phyloP scores from a whole-genome alignment of 2,329 filamentous ascomycete species.

The Monosporascus sp. region DNA sequence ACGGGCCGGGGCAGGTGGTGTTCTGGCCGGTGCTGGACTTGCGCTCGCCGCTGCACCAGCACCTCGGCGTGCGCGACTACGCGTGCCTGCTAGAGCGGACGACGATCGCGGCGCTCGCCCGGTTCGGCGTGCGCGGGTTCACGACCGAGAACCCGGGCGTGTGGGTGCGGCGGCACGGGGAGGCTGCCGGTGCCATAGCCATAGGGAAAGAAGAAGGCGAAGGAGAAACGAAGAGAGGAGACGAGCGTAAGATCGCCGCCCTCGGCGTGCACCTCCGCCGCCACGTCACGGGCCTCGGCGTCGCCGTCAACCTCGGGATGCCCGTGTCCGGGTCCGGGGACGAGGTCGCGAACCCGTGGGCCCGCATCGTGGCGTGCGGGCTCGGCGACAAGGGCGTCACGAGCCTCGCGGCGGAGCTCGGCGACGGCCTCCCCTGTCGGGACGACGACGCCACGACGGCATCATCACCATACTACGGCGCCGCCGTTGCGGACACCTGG shows the following conservation, averaged over 20 bases:
- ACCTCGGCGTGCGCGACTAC: slow-evolving; percentile 67
- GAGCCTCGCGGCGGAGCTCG: slow-evolving; percentile 57
- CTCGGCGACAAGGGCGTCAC: slow-evolving; percentile 73
- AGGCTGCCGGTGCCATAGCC: slow-evolving; percentile 12
- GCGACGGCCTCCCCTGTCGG: slow-evolving; percentile 2
- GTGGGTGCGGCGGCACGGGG: slow-evolving; percentile 51
- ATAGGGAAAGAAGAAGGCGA: slow-evolving; percentile 16
- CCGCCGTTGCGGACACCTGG: slow-evolving; percentile 2
- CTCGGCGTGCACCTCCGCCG: slow-evolving; percentile 86
- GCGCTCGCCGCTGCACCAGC: slow-evolving; percentile 47
- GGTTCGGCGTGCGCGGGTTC: slow-evolving; percentile 56
- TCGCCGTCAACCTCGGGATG: slow-evolving; percentile 72
- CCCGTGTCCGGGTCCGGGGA: slow-evolving; percentile 35
- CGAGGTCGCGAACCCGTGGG: slow-evolving; percentile 45
- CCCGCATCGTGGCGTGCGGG: slow-evolving; percentile 84
- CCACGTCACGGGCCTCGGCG: slow-evolving; percentile 77
- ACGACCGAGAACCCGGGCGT: slow-evolving; percentile 77
- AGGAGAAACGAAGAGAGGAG: slow-evolving; percentile 2
- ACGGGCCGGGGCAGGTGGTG: slow-evolving; percentile 87
- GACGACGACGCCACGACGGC: not conserved
- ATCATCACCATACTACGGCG: too few species aligned
- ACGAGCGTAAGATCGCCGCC: slow-evolving; percentile 73
- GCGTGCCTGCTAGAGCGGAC: slow-evolving; percentile 72
- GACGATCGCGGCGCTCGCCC: slow-evolving; percentile 59
- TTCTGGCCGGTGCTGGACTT: slow-evolving; percentile 92